Evolutionary conservation across 805 yeast species (phyloP).

Genomic region (Pichia exigua): DNA sequence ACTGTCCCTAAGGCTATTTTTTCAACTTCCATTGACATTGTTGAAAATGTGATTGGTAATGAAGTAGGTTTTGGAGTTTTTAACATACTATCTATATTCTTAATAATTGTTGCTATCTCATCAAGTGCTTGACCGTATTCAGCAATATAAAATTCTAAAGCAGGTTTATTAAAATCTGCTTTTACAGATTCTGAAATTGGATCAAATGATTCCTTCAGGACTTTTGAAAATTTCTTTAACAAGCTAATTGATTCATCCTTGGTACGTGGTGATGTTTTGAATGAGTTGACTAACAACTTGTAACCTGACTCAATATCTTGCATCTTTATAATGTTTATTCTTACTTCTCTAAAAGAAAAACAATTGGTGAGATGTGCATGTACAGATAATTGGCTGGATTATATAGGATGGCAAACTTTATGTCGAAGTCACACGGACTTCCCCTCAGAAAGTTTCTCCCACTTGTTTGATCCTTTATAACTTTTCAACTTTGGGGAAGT

Average conservation of each 20-base stretch:
- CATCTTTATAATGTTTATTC: not conserved
- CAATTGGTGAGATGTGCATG: not conserved
- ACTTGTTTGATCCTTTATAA: too few species aligned
- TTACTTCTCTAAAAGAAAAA: not conserved
- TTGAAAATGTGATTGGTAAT: conserved; percentile 29
- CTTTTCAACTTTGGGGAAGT: too few species aligned
- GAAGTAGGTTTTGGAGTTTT: conserved; percentile 38
- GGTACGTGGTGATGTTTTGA: conserved; percentile 1
- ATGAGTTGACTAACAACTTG: not conserved
- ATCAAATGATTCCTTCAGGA: conserved; percentile 21
- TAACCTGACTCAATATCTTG: not conserved
- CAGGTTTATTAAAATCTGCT: conserved; percentile 61
- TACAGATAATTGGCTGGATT: too few species aligned
- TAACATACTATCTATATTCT: conserved; percentile 53
- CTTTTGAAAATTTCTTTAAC: not conserved
- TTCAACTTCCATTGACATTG: conserved; percentile 25
- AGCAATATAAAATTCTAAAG: conserved; percentile 49
- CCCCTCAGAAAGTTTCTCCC: too few species aligned
- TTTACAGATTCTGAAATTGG: conserved; percentile 48
- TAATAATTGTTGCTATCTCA: conserved; percentile 55
- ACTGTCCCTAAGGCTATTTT: conserved; percentile 54
- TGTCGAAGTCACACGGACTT: too few species aligned
- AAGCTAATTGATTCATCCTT: conserved; percentile 1
- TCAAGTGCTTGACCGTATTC: conserved; percentile 46
- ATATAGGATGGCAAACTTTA: too few species aligned